Conservation (phyloP, 2,329 filamentous ascomycete genomes). For the Colletotrichum caudatum region DNA sequence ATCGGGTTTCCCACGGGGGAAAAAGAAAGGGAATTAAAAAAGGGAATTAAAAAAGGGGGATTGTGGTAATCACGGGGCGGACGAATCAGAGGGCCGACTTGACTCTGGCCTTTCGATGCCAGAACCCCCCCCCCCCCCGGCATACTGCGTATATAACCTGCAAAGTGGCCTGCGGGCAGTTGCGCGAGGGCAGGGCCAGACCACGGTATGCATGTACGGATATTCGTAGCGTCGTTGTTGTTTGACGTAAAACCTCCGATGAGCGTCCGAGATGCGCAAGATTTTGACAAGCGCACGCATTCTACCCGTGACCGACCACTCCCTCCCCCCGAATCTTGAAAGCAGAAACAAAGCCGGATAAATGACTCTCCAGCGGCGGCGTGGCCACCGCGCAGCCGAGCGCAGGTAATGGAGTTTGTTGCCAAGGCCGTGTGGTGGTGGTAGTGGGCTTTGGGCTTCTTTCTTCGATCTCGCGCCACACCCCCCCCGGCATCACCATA, state of each 20-base stretch:
- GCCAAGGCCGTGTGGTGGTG: no score
- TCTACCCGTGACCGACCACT: background rate
- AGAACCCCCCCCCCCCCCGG: background rate
- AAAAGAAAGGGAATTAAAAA: no score
- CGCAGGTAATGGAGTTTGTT: background rate
- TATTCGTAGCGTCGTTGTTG: background rate
- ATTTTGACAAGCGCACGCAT: background rate
- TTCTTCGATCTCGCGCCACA: background rate
- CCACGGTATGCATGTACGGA: background rate
- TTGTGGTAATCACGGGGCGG: background rate
- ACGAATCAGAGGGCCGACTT: background rate
- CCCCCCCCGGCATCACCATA: slow-evolving; percentile 15
- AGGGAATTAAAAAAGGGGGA: no score
- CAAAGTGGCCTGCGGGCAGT: background rate
- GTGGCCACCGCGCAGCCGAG: background rate
- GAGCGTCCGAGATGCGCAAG: background rate
- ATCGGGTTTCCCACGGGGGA: background rate
- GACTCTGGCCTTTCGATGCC: background rate
- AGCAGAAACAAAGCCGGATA: background rate
- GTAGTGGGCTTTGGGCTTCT: background rate
- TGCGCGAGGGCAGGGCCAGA: no score
- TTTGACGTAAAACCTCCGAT: background rate
- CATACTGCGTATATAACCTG: no score
- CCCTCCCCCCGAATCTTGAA: background rate
- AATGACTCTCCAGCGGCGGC: slow-evolving; percentile 4